Conservation (phyloP, 257 asterid species). For the Cinchona pubescens region DNA sequence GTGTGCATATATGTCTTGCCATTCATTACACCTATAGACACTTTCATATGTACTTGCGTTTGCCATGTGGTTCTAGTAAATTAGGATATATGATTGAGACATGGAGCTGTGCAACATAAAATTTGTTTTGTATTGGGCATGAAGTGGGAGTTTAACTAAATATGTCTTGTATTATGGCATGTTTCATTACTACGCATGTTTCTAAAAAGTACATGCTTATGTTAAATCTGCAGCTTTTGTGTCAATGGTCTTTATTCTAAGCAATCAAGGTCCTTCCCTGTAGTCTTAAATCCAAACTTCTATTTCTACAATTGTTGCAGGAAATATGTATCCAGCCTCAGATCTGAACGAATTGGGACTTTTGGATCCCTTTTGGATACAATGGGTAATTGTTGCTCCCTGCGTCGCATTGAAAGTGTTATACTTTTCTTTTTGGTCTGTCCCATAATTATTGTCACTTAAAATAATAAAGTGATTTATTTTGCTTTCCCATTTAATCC, state of each 20-base stretch:
- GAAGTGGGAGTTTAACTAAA: too few species aligned
- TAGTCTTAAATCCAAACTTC: not conserved
- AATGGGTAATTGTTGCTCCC: slow-evolving; percentile 68
- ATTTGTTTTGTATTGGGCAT: not conserved
- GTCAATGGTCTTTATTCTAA: not conserved
- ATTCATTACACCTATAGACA: not conserved
- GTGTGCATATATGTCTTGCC: too few species aligned
- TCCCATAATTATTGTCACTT: too few species aligned
- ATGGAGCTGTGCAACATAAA: not conserved
- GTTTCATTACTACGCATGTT: slow-evolving; percentile 3
- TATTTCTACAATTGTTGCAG: slow-evolving; percentile 35
- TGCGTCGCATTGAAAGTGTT: too few species aligned
- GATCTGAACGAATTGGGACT: slow-evolving; percentile 68
- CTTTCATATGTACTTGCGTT: not conserved
- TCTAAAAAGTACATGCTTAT: slow-evolving; percentile 15
- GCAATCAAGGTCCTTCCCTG: not conserved
- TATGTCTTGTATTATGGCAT: not conserved
- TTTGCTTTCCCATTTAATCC: too few species aligned
- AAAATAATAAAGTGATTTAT: too few species aligned
- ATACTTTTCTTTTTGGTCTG: too few species aligned
- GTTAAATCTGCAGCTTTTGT: not conserved
- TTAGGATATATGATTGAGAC: not conserved
- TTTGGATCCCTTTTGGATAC: slow-evolving; percentile 68
- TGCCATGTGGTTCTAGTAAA: not conserved
- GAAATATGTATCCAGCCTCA: slow-evolving; percentile 87